Evolutionary conservation across 805 yeast genomes (phyloP).

Genomic region (Grigorovia humatica): DNA sequence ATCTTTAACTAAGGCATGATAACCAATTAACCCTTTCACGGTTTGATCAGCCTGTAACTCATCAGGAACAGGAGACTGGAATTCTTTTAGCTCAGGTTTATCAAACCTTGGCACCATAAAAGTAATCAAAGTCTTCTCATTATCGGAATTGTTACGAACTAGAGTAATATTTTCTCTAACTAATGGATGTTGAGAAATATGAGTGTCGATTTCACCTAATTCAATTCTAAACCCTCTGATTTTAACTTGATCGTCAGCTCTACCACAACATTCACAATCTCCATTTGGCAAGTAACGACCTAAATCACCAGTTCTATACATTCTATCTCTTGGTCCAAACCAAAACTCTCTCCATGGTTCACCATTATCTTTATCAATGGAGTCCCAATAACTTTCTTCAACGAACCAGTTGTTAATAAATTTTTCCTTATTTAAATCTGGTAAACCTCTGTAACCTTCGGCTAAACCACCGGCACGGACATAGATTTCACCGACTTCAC

Average conservation of each 20-base stretch:
- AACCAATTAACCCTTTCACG: conserved; percentile 68
- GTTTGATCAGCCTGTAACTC: conserved; percentile 44
- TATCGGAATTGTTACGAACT: conserved; percentile 84
- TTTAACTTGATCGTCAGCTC: conserved; percentile 98
- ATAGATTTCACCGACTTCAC: conserved; percentile 97
- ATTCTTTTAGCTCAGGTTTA: conserved; percentile 34
- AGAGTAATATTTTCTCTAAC: conserved; percentile 90
- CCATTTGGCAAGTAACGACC: conserved; percentile 97
- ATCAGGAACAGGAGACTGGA: conserved; percentile 36
- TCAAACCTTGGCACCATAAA: conserved; percentile 78
- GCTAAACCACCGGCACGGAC: conserved; percentile 98
- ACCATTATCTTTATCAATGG: conserved; percentile 40
- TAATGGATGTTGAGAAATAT: conserved; percentile 82
- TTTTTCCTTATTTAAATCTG: conserved; percentile 79
- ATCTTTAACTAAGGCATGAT: conserved; percentile 67
- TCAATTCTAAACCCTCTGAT: conserved; percentile 98
- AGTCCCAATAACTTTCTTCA: conserved; percentile 51
- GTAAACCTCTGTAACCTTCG: conserved; percentile 89
- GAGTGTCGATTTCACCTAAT: conserved; percentile 96
- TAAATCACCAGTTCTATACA: conserved; percentile 94
- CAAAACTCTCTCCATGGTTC: conserved; percentile 67
- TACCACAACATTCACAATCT: conserved; percentile 94
- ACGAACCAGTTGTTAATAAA: conserved; percentile 90
- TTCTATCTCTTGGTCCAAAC: conserved; percentile 91
- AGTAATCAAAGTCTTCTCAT: conserved; percentile 84